Evolutionary conservation across 768 basidiomycete species (phyloP).

Genomic region (Termitomyces sp.): DNA sequence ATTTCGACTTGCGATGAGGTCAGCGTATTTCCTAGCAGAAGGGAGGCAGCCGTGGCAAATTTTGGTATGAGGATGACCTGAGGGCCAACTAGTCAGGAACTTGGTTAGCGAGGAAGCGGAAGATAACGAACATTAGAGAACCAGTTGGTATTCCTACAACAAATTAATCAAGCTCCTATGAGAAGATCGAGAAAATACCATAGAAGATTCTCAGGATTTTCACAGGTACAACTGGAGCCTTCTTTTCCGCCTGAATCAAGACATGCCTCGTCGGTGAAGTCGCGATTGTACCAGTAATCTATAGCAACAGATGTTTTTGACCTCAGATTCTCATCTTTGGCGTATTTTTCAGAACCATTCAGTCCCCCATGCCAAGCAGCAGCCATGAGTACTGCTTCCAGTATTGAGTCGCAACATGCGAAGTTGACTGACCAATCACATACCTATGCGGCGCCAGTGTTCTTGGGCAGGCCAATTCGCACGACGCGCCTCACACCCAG

Average conservation of each 20-base stretch:
- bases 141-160: constrained; percentile 47
- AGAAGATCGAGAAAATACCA: constrained; percentile 17
- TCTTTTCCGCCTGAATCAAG: constrained; percentile 36
- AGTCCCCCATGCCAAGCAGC: constrained; percentile 48
- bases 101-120: background rate
- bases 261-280: constrained; percentile 41
- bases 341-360: constrained; percentile 28
- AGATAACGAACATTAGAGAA: constrained; percentile 33
- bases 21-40: constrained; percentile 34
- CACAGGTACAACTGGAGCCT: constrained; percentile 38
- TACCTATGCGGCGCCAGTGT: constrained; percentile 45
- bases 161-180: background rate
- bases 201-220: constrained; percentile 28
- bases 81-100: background rate
- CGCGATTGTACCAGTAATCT: constrained; percentile 47
- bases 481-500: constrained; percentile 43
- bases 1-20: constrained; percentile 23
- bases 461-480: constrained; percentile 55
- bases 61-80: constrained; percentile 48
- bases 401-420: background rate
- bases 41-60: constrained; percentile 41
- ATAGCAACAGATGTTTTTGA: constrained; percentile 32
- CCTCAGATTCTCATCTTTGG: constrained; percentile 25
- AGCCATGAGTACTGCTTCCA: constrained; percentile 34
- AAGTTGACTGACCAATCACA: constrained; percentile 4